These are phyloP conservation scores for Raffaelea arxii DNA, from an alignment of 2,329 filamentous ascomycete species.

Conservation along the genomic window DNA sequence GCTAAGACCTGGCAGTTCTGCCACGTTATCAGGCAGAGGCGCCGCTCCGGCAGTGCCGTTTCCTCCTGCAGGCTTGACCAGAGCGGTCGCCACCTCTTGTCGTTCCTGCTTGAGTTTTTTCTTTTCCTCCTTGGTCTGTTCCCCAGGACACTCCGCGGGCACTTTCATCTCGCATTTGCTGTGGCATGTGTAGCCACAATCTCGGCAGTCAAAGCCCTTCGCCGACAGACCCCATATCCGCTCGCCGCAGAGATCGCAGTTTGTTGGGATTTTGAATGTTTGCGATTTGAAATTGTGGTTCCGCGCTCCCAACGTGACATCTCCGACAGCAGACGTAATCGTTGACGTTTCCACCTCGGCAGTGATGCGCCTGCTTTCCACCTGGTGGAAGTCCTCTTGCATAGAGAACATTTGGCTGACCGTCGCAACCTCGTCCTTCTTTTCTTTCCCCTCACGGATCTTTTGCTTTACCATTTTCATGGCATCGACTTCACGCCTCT, in stretches of 20 bases:
- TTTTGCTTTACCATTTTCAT: conserved; percentile 64
- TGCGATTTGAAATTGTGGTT: conserved; percentile 99
- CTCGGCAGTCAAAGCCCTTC: conserved; percentile 91
- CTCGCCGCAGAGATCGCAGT: conserved; percentile 93
- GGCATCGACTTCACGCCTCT: conserved; percentile 73
- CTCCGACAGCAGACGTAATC: conserved; percentile 83
- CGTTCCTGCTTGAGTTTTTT: conserved; percentile 86
- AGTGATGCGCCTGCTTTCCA: conserved; percentile 74
- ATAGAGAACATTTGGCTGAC: conserved; percentile 74
- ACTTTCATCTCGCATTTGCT: conserved; percentile 99
- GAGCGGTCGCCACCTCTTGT: conserved; percentile 64
- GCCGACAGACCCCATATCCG: conserved; percentile 94
- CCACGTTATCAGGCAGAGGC: conserved; percentile 34
- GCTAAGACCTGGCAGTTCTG: conserved; percentile 59
- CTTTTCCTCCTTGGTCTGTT: conserved; percentile 86
- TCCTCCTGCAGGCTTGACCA: conserved; percentile 35
- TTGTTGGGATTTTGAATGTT: conserved; percentile 98
- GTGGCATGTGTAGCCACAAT: conserved; percentile 97
- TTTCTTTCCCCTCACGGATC: conserved; percentile 75
- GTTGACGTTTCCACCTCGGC: conserved; percentile 90
- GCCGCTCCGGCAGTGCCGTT: background rate
- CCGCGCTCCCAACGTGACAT: conserved; percentile 83
- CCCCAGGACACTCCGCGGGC: conserved; percentile 87
- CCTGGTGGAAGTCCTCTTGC: conserved; percentile 76
- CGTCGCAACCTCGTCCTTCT: conserved; percentile 78